These are phyloP conservation scores for Sextonia rubra DNA, from an alignment of 164 flowering plant species.

Conservation along the genomic window DNA sequence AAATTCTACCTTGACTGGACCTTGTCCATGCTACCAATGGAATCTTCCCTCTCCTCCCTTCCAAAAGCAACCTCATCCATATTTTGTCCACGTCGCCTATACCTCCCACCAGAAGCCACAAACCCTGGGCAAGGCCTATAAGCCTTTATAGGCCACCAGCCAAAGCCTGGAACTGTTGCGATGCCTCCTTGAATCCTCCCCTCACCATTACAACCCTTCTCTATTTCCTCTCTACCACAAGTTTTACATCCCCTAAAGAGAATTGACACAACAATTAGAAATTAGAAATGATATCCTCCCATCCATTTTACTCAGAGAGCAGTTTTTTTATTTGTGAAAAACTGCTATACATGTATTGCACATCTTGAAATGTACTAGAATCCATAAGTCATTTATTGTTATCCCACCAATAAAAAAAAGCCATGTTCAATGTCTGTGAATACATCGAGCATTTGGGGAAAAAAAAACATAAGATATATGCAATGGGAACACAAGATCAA, in stretches of 20 bases:
- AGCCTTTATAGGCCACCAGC: slow-evolving; percentile 99
- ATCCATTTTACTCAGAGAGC: neutral
- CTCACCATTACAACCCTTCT: slow-evolving; percentile 91
- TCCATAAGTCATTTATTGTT: neutral
- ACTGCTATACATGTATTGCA: neutral
- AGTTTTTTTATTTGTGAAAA: no score
- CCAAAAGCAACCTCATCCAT: slow-evolving; percentile 96
- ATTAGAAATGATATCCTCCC: neutral
- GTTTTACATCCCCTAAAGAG: slow-evolving; percentile 57
- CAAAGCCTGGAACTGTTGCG: slow-evolving; percentile 89
- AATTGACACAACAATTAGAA: neutral
- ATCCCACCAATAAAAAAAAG: neutral
- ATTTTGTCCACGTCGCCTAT: slow-evolving; percentile 77
- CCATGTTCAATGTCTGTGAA: neutral
- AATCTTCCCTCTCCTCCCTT: slow-evolving; percentile 21
- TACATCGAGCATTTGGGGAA: neutral
- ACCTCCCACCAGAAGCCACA: slow-evolving; percentile 86
- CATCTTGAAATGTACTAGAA: neutral
- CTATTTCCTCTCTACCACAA: slow-evolving; percentile 75
- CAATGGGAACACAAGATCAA: neutral
- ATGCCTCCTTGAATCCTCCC: slow-evolving; percentile 99
- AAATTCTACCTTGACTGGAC: slow-evolving; percentile 42
- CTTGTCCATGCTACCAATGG: slow-evolving; percentile 18
- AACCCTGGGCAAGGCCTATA: slow-evolving; percentile 90
- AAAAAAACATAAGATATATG: neutral